phyloP scores from a whole-genome alignment of 75 land plant species.

The Selaginella tamariscina region DNA sequence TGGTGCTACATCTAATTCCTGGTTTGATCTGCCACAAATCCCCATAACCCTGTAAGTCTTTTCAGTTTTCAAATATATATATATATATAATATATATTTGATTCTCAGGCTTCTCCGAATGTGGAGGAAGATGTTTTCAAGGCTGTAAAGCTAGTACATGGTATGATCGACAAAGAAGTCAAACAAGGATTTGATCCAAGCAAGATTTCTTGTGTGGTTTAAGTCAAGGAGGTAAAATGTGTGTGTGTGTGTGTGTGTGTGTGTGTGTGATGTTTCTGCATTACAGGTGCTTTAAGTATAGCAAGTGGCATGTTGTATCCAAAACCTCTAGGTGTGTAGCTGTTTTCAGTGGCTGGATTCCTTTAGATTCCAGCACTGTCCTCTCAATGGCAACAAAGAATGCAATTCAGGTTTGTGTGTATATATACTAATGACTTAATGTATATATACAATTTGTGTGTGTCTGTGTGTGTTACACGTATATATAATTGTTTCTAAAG shows the following conservation, averaged over 20 bases:
- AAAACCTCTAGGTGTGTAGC: conserved; percentile 70
- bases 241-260: background rate
- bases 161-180: conserved; percentile 76
- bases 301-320: conserved; percentile 84
- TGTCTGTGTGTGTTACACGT: no score
- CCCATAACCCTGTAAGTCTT: conserved; percentile 68
- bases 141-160: conserved; percentile 67
- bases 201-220: conserved; percentile 78
- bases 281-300: conserved; percentile 67
- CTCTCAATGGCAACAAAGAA: no score
- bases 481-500: no score
- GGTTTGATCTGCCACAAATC: conserved; percentile 81
- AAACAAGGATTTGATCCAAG: conserved; percentile 54
- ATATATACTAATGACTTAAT: no score
- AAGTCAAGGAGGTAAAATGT: conserved; percentile 80
- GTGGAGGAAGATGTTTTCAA: conserved; percentile 48
- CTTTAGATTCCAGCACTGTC: no score
- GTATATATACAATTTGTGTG: no score
- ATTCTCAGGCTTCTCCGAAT: conserved; percentile 55
- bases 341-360: conserved; percentile 80
- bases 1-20: conserved; percentile 69
- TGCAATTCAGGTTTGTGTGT: no score
- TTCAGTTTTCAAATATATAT: background rate
- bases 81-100: no score
- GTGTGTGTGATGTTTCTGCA: conserved; percentile 2